Conservation (phyloP, 1,139 yeast genomes). For the Pneumocystis wakefieldiae region DNA sequence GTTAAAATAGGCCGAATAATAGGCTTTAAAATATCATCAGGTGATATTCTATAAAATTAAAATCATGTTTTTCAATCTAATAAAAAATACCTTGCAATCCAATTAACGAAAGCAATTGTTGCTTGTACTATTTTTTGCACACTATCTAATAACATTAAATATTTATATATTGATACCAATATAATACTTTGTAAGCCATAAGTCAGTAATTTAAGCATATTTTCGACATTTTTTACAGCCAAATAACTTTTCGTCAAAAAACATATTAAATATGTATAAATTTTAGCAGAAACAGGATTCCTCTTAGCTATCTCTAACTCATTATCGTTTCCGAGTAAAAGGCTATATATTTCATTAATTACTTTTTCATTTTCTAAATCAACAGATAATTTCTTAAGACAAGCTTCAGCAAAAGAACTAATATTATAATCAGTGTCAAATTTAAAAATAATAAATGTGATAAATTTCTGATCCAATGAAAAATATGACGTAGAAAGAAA, state of each 20-base stretch:
- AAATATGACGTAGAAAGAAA: neutral
- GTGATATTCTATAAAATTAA: neutral
- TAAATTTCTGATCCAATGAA: neutral
- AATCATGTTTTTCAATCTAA: neutral
- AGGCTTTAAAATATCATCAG: neutral
- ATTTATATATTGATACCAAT: neutral
- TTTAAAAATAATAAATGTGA: neutral
- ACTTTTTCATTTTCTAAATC: neutral
- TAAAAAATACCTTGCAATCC: constrained; percentile 26
- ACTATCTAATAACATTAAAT: neutral
- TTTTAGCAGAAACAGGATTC: constrained; percentile 39
- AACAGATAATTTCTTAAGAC: neutral
- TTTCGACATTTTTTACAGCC: constrained; percentile 29
- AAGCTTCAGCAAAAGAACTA: neutral
- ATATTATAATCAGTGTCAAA: neutral
- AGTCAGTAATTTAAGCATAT: constrained; percentile 31
- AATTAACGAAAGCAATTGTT: constrained; percentile 47
- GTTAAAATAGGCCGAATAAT: constrained; percentile 17
- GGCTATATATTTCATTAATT: neutral
- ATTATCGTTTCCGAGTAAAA: neutral
- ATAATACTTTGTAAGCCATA: constrained; percentile 34
- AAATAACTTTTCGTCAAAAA: constrained; percentile 38
- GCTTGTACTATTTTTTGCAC: constrained; percentile 25
- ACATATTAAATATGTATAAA: constrained; percentile 47
- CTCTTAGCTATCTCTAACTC: constrained; percentile 8